Evolutionary conservation across 2,329 filamentous ascomycete genomes (phyloP), one percentile per base, ranked within the genome.

Genomic region (Xylariaceae sp.): DNA sequence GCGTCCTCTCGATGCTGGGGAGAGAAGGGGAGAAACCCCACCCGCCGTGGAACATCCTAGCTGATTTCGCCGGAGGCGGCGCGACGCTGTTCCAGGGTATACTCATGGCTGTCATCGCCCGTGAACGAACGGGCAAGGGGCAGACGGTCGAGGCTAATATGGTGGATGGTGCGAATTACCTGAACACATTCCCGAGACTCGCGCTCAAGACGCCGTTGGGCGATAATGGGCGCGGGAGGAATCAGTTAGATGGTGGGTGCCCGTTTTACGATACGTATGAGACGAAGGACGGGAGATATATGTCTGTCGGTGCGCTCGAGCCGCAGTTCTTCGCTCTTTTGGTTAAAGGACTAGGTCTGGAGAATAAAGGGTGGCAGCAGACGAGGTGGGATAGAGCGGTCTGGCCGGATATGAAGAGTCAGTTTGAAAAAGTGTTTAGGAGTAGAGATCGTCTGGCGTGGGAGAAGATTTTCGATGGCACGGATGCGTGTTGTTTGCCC

Each of bases 81-180:
- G 86, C 88, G 1, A 85, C 84, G 59, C 85, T 94, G 40, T 90
- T 94, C 63, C 76, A 91, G 53, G 93, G 92, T 0, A 83, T 97
- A 5, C 69, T 97, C 50, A 75, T 97, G 17, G 93, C 94, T 0
- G 71, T 97, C 53, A 64, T 95, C 10, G 78, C 83, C 13, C 76
- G 90, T 33, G 74, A 78, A 45, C 73, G 70, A 41, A 84, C 77
- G 0, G 90, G 90, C 0, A 74, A 73, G 2, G 93, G 93, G 0
- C 93, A 97, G 72, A 86, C 97, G 12, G 91, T 97, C 9, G 90
- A 97, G 73, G 90, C 89, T 14, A 97, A 96, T 70, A 97, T 97
- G 93, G 93, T 97, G 12, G 93, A 97, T 72, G 93, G 93, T 9
- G 83, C 81, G 18, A 82, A 84, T 34, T 93, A 93, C 69, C 73